Base-by-base conservation (phyloP, 2,329 filamentous ascomycete genomes). In the Coniella lustricola region DNA sequence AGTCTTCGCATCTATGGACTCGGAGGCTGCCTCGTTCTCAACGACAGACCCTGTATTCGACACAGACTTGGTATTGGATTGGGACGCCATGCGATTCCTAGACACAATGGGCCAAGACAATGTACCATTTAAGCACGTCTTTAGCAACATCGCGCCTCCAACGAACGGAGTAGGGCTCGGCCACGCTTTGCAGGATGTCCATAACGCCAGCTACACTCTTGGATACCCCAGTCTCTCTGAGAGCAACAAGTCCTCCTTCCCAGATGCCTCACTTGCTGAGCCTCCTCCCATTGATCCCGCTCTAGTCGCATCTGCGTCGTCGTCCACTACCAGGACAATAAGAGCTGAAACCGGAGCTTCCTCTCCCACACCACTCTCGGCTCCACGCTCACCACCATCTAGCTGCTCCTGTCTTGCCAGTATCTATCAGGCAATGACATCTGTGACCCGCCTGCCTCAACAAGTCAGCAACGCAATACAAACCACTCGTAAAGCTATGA, bases 381-480 rank as follows among this genome's bases (percentile, higher is more conserved):
- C n/a, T 4, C 55, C 50, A 4, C 14, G 34, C 13, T 12, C 25
- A 34, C 22, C 25, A 9, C 20, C 47, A 14, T 37, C 44, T 4
- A 47, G 45, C 14, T 81, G 77, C 52, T 59, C 65, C 48, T 81
- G 77, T 52, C 68, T 75, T 1, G 68, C 71, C 0, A 67, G 63
- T 13, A 66, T 81, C 13, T 77, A 73, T 57, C 66, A 74, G 4
- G 69, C 76, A 4, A 64, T 80, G 3, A 69, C 74, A 50, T 70
- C 71, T 17, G 68, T 81, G 52, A 68, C 70, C 42, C 65, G 64
- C 35, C 65, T 78, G 1, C 70, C 76, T 1, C 54, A 55, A 3
- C 66, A 73, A 35, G 65, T 78, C 16, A 62, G 64, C 31, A 57
- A 65, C 2, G 75, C 75, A 14, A 73, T 80, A 58, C 60, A 64